Evolutionary conservation across 306 rosid genomes (phyloP).

Genomic region (Arachis hypogaea): DNA sequence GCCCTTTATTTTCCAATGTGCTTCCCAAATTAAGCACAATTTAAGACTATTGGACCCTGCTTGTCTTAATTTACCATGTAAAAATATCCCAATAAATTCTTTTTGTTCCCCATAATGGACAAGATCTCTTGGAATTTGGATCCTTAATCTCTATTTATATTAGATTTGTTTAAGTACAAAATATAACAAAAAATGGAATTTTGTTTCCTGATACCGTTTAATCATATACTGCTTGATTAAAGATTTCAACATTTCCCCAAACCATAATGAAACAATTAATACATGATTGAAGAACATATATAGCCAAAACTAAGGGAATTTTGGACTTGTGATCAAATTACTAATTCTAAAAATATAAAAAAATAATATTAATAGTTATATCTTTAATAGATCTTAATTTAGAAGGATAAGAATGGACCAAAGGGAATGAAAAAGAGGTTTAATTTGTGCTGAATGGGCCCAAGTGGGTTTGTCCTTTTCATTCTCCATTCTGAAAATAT

Average conservation of each 20-base stretch:
- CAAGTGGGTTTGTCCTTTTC: too few relatives aligned
- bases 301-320: constrained; percentile 16
- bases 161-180: constrained; percentile 35
- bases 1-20: constrained; percentile 35
- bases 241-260: constrained; percentile 26
- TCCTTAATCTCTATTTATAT: constrained; percentile 14
- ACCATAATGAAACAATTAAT: constrained; percentile 8
- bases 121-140: not conserved
- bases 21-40: constrained; percentile 45
- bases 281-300: constrained; percentile 13
- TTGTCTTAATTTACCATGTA: constrained; percentile 25
- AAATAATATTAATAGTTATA: too few relatives aligned
- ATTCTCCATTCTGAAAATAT: too few relatives aligned
- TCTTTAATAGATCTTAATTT: too few relatives aligned
- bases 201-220: not conserved
- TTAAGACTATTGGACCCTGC: constrained; percentile 31
- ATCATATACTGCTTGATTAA: constrained; percentile 23
- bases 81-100: constrained; percentile 5
- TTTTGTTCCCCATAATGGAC: constrained; percentile 30
- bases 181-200: constrained; percentile 30
- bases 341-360: too few relatives aligned
- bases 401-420: too few relatives aligned
- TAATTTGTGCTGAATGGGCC: too few relatives aligned
- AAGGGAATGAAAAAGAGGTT: too few relatives aligned
- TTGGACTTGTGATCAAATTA: constrained; percentile 12